These are phyloP conservation scores for Miscanthus sacchariflorus DNA, from an alignment of 202 grass and related monocot species.

Conservation along the genomic window DNA sequence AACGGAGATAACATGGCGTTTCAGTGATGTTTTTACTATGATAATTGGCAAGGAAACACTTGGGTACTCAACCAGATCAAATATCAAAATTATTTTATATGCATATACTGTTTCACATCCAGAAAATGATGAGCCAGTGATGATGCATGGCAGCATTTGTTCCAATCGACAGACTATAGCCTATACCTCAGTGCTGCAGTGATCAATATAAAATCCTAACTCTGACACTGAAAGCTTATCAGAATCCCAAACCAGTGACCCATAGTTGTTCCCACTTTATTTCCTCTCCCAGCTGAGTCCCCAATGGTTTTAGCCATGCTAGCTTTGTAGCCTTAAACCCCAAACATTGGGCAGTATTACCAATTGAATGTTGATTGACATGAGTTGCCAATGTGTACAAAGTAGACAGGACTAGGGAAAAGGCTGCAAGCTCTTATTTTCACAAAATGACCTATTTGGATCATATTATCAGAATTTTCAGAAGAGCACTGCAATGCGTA, in stretches of 20 bases:
- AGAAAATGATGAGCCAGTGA: conserved; percentile 7
- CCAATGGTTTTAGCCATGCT: background rate
- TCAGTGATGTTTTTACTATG: background rate
- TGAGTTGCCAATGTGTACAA: conserved; percentile 7
- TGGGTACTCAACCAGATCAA: conserved; percentile 30
- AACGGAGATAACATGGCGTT: background rate
- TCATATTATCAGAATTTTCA: conserved; percentile 5
- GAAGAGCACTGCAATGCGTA: background rate
- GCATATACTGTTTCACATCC: background rate
- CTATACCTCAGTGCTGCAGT: background rate
- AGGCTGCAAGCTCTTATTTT: background rate
- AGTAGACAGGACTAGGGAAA: background rate
- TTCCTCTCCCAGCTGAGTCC: background rate
- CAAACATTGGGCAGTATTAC: background rate
- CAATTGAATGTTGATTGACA: conserved; percentile 15
- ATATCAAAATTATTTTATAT: background rate
- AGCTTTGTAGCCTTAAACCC: conserved; percentile 32
- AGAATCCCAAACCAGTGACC: background rate
- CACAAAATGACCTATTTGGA: background rate
- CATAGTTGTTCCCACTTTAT: background rate
- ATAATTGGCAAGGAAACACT: background rate
- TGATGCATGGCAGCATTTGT: background rate
- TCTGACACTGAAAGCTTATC: background rate
- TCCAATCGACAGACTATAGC: background rate
- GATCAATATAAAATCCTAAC: background rate